Evolutionary conservation across 1,284 basidiomycete species (phyloP), one percentile per base, ranked within the genome.

Genomic region (Ustilago trichophora): DNA sequence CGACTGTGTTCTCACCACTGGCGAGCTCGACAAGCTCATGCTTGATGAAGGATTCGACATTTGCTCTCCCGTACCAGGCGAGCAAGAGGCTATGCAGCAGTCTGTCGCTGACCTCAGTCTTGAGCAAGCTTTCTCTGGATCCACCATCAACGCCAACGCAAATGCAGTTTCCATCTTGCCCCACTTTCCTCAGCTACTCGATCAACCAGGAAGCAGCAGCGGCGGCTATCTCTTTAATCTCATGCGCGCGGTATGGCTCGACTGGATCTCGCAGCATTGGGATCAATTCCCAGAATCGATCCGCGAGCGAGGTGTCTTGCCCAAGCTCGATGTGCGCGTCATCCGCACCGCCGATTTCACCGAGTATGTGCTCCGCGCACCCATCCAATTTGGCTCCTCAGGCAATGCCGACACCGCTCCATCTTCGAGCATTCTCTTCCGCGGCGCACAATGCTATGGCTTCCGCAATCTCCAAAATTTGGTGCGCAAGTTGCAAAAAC

Each of bases 391-490:
- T n/a, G 34, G 21, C 5, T 18, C n/a, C 4, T 3, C 29, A 18
- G 31, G n/a, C 6, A 25, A 33, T 10, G 8, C 21, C 27, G 41
- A 37, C 12, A 22, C 21, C 22, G 13, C 38, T 1, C 11, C 37
- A 6, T 27, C 32, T 15, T 45, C 55, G 11, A 44, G 29, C 13
- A 84, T 90, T 24, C 84, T 98, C 19, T 97, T 98, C 85, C 89
- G 89, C 70, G 95, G 92, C 3, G 92, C 94, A 3, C 92, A 90
- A 69, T 97, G 93, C 82, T 98, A 98, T 78, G 96, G 96, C 3
- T 98, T 98, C 84, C 87, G 93, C 48, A 99, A 98, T 82, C 84
- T 99, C 48, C 95, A 98, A 83, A 99, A 98, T 80, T 87, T 98
- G 42, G 95, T 99, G 38, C 86, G 94, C 52, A 93, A 93, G 83